Base-by-base conservation (phyloP, 2,329 filamentous ascomycete species). In the Verticillium zaregamsianum region DNA sequence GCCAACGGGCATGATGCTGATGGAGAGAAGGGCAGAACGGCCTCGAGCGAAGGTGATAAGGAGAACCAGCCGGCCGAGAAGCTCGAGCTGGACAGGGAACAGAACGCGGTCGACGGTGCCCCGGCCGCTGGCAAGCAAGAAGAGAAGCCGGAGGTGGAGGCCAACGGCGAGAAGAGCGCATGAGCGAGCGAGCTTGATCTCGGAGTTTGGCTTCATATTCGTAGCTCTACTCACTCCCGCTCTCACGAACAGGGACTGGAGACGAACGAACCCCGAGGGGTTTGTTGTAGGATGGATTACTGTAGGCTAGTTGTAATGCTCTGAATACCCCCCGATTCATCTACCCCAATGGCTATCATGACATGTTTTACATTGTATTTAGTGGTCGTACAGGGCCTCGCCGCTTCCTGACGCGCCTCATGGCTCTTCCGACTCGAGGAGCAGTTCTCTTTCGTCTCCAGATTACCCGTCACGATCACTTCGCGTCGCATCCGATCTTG, bases 21-120 rank as follows among this genome's bases (percentile, higher is more conserved):
- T 23, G 64, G 58, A 60, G 69, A 73, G 58, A 70, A 73, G 55
- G 67, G 68, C 25, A 67, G 70, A 39, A 72, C 69, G 39, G 57
- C 68, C 33, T 65, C 66, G 8, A 75, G 70, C 45, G 74, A 79
- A 45, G 75, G 75, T 0, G 77, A 84, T 57, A 84, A 83, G 70
- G 81, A 83, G 69, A 84, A 84, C 62, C 72, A 67, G 2, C 70
- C 73, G 0, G 65, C 61, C 0, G 66, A 63, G 14, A 63, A 66
- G 59, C n/a, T n/a, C 20, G 20, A 23, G n/a, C 9, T 8, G 20
- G 8, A 12, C n/a, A 25, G 45, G 9, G 45, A 49, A 14, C 45
- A 23, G 45, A n/a, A 7, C 23, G 45, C 20, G 45, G 45, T 23
- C 11, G 45, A 49, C 55, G 59, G 57, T 3, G 58, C 39, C 6